These are phyloP conservation scores for Leccinum arenicola DNA, from an alignment of 768 basidiomycete genomes.

Conservation along the genomic window DNA sequence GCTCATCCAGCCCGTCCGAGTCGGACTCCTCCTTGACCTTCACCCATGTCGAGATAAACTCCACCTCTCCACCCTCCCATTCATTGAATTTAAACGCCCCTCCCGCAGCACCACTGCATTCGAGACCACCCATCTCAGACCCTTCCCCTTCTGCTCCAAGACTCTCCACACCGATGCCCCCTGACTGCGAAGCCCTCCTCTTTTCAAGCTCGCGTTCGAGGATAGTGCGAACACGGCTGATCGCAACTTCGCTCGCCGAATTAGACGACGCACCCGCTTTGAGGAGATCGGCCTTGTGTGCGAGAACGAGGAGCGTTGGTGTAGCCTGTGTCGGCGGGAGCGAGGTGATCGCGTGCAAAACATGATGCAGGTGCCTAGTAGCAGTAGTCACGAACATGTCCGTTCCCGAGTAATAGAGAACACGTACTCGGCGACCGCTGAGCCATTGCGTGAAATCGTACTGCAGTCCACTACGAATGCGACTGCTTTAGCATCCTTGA, in stretches of 20 bases:
- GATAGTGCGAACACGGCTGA: slow-evolving; percentile 69
- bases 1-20: slow-evolving; percentile 38
- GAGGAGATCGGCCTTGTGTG: slow-evolving; percentile 76
- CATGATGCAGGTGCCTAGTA: slow-evolving; percentile 65
- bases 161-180: slow-evolving; percentile 68
- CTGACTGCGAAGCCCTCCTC: slow-evolving; percentile 58
- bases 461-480: slow-evolving; percentile 81
- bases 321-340: slow-evolving; percentile 66
- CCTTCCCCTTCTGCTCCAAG: slow-evolving; percentile 67
- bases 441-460: slow-evolving; percentile 71
- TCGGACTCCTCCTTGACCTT: slow-evolving; percentile 30
- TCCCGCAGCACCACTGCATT: slow-evolving; percentile 54
- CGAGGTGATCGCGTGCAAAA: slow-evolving; percentile 67
- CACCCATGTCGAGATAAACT: slow-evolving; percentile 61
- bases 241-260: slow-evolving; percentile 46
- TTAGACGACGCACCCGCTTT: slow-evolving; percentile 40
- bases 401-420: neutral
- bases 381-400: slow-evolving; percentile 2
- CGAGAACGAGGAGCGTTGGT: slow-evolving; percentile 64
- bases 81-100: slow-evolving; percentile 68
- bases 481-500: slow-evolving; percentile 60
- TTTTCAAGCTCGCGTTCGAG: slow-evolving; percentile 86
- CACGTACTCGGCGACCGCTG: slow-evolving; percentile 77
- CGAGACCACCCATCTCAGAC: slow-evolving; percentile 70
- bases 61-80: slow-evolving; percentile 84